Evolutionary conservation across 2,329 filamentous ascomycete species (phyloP), one percentile per base, ranked within the genome.

Genomic region (Ambrosiella cleistominuta): DNA sequence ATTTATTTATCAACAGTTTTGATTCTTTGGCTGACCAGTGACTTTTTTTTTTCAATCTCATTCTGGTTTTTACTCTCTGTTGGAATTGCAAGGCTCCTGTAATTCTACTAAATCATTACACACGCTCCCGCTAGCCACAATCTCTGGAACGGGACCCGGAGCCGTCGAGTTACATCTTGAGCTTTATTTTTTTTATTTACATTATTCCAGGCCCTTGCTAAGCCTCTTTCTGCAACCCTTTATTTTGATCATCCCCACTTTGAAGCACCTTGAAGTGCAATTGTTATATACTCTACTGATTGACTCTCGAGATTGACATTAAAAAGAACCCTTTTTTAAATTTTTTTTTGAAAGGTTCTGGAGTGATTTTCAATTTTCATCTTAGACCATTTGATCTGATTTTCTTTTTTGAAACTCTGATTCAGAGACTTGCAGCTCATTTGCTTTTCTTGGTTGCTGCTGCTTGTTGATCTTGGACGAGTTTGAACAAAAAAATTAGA

Each of bases 121-220:
- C 27, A 17, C 27, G 27, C 19, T 27, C 35, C 40, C 36, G 45
- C 40, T 40, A 17, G 44, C 35, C 36, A 9, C 8, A 13, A 51
- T 36, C 38, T n/a, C 19, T 36, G 45, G 54, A 27, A 47, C 39
- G 6, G 17, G 11, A n/a, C 45, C 17, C 45, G 17, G 47, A 51
- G 47, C 19, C 13, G 9, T 47, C 36, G 40, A 45, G 56, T 57
- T 57, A 57, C 38, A 57, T 57, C 47, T 56, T 11, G 42, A 57
- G 42, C 55, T 40, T 36, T 57, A 2, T 2, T 27, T 27, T 27
- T 27, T 27, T 27, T 27, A 27, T 27, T 27, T 27, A 27, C 27
- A 27, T 27, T 27, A 27, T 27, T 27, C 12, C 19, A 50, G 55
- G 45, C 38, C 53, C 51, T 7, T 17, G 56, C 56, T 57, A 57